Base-by-base conservation (phyloP, 176 grass and related monocot species). In the Pontederia paniculata region DNA sequence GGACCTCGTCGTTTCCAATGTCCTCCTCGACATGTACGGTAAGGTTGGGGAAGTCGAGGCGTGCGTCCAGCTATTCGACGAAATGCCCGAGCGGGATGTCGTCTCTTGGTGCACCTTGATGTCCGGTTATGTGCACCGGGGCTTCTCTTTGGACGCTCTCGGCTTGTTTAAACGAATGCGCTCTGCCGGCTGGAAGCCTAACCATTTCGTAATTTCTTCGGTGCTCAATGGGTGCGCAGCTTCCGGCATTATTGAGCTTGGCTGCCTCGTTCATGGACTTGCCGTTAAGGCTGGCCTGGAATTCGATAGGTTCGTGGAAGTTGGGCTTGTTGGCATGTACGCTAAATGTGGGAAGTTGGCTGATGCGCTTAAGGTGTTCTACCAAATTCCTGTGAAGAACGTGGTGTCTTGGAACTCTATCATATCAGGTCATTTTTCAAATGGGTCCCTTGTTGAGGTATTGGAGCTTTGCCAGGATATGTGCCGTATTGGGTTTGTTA, bases 71-170 rank as follows among this genome's bases (percentile, higher is more conserved):
- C 42, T 96, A 77, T 89, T 96, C 25, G 82, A 87, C 68, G 91
- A 81, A 96, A 96, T 89, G 91, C 71, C 77, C 0, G 55, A 79
- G 25, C 83, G 74, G 73, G 86, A 96, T 68, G 49, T 76, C 0
- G 52, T 74, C 68, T 81, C 91, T 20, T 96, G 85, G 85, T 96
- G 86, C 54, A 89, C 82, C 6, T 49, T 87, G 62, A 89, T 96
- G 17, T 74, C 85, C 2, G 74, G 79, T 22, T 79, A 81, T 18
- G 80, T 70, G 9, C 78, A 48, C 66, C 48, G 57, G 23, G 74
- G 82, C 2, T 50, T 66, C 57, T 73, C 65, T 57, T 43, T 83
- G 0, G 77, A 96, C 42, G 76, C 86, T 9, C 61, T 79, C 15
- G 23, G 63, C 5, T 7, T 78, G 17, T 89, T 96, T 55, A 89